These are phyloP conservation scores for Trypanosoma scelopori DNA, from an alignment of 208 protist genomes.

Conservation along the genomic window DNA sequence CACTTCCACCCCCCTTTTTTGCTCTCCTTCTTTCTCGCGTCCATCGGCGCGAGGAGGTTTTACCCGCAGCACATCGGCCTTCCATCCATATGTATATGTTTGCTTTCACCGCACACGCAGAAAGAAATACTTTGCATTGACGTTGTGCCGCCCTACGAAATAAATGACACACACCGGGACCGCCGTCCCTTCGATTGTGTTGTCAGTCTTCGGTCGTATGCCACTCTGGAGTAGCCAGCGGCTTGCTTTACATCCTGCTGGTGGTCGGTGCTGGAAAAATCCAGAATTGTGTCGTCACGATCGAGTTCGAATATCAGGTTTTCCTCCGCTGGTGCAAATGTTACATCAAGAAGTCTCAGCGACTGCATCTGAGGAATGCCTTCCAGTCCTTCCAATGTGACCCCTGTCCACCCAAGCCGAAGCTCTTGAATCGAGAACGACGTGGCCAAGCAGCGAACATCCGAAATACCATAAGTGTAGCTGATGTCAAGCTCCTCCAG, in stretches of 20 bases:
- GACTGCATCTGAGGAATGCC: conserved; percentile 33
- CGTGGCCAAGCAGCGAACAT: conserved; percentile 38
- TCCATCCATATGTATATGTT: too few species aligned
- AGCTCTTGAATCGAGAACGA: conserved; percentile 43
- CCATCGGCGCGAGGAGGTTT: too few species aligned
- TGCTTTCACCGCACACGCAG: too few species aligned
- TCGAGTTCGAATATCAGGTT: conserved; percentile 18
- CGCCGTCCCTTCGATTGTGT: background rate
- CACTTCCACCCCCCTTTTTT: too few species aligned
- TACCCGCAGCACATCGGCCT: too few species aligned
- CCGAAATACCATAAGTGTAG: conserved; percentile 44
- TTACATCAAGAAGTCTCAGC: conserved; percentile 45
- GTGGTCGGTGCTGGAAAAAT: conserved; percentile 3
- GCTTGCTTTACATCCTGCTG: background rate
- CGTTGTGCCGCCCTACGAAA: background rate
- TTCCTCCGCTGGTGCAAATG: conserved; percentile 49
- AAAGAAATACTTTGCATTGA: too few species aligned
- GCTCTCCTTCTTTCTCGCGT: too few species aligned
- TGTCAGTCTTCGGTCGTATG: background rate
- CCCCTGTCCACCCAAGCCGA: conserved; percentile 40
- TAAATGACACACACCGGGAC: conserved; percentile 9
- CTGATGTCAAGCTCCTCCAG: conserved; percentile 55
- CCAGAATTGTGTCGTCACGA: conserved; percentile 7
- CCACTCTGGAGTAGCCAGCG: background rate
- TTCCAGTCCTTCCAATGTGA: conserved; percentile 38